These are phyloP conservation scores for Eucalyptus sp. DNA, from an alignment of 345 rosid genomes.

Conservation along the genomic window DNA sequence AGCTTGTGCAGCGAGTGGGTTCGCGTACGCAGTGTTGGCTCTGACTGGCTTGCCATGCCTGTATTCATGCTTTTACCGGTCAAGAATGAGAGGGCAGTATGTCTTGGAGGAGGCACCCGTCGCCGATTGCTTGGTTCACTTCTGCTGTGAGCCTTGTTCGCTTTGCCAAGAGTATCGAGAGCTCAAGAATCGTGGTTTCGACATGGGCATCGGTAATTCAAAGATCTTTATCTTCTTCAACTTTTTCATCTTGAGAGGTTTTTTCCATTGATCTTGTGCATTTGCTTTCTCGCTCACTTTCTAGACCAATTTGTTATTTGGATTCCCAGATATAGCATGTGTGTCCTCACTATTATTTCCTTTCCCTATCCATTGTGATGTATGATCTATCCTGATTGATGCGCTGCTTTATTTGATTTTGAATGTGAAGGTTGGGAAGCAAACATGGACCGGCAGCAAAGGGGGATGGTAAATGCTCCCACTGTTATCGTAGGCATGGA, in stretches of 20 bases:
- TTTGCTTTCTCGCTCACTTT: background rate
- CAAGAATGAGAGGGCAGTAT: conserved; percentile 31
- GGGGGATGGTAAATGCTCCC: conserved; percentile 24
- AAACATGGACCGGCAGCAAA: conserved; percentile 26
- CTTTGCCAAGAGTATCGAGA: conserved; percentile 45
- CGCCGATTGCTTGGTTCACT: conserved; percentile 43
- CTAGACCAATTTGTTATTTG: background rate
- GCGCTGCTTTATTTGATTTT: background rate
- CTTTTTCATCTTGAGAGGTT: too few species aligned
- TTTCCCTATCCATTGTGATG: background rate
- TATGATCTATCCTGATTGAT: background rate
- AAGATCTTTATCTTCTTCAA: background rate
- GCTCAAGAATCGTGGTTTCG: conserved; percentile 37
- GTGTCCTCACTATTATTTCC: background rate
- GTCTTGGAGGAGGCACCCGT: conserved; percentile 33
- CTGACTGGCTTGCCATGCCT: conserved; percentile 20
- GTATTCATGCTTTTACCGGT: conserved; percentile 26
- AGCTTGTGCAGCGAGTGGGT: conserved; percentile 36
- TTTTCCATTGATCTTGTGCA: background rate
- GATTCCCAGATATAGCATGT: background rate
- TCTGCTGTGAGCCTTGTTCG: conserved; percentile 29
- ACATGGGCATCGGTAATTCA: conserved; percentile 35
- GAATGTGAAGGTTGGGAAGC: conserved; percentile 33
- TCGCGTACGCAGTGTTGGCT: conserved; percentile 20
- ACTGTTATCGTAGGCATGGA: conserved; percentile 8